Evolutionary conservation across 768 basidiomycete species (phyloP), one percentile per base, ranked within the genome.

Genomic region (Termitomyces sp.): DNA sequence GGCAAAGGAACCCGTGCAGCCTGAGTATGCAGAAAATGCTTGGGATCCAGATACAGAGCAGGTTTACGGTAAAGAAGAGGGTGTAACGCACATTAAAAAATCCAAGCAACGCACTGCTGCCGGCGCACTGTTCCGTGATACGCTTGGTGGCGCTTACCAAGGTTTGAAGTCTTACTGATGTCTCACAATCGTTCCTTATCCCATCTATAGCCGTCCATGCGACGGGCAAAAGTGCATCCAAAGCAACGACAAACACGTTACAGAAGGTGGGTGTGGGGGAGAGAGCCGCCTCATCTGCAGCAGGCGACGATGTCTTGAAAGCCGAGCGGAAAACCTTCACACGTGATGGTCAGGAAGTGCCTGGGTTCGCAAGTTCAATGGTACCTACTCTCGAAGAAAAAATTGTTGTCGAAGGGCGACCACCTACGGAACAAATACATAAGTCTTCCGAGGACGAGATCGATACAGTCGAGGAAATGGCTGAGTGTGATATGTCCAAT

Each of bases 11-110:
- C 80, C 86, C 14, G 68, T 78, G 8, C 76, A 78, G 53, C 66
- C 76, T 3, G 76, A 79, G 54, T 68, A 80, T 61, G 78, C 81
- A 46, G 77, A 85, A 62, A 78, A 84, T 46, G 70, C 74, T 31
- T 90, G 89, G 88, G 88, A 92, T 68, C 88, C 90, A 2, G 84
- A 87, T 61, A 68, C 73, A 3, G 86, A 92, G 67, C 88, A 93
- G 68, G 69, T 76, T 59, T 72, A 71, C 47, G 80, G 78, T 8
- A 61, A 67, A 43, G 76, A 76, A 55, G 69, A 66, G 29, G 78
- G 77, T 8, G 73, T 80, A 4, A 76, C 75, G 8, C 72, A 77
- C 47, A 69, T 73, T 36, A 74, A 73, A 62, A 73, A 71, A 54
- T 72, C 71, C 8, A 67, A 72, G 26, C 69, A 72, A 54, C 71